Percentiles rank a stretch among this genome's conserved stretches.
Conservation (phyloP, 139 green algal species). For the Haematococcus lacustris region DNA sequence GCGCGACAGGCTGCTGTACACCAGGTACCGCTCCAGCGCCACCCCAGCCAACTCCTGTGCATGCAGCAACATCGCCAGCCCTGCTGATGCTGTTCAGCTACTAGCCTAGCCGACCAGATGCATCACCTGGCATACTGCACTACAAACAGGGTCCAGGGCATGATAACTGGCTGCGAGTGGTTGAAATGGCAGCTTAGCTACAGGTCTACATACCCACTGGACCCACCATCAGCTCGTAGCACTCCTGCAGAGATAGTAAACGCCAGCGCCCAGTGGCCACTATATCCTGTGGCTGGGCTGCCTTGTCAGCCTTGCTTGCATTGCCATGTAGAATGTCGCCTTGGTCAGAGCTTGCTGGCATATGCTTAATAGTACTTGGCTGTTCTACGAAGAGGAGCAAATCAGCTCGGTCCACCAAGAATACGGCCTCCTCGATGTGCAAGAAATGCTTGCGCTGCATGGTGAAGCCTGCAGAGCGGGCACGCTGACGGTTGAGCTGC, state of each 20-base stretch:
- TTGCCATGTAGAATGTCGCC: no score
- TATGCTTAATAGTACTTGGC: no score
- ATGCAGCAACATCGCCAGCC: not conserved
- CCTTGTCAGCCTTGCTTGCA: not conserved
- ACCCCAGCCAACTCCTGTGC: constrained; percentile 21
- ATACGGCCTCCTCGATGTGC: constrained; percentile 34
- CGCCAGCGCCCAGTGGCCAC: not conserved
- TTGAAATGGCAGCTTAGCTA: not conserved
- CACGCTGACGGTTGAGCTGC: no score
- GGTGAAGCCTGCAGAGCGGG: constrained; percentile 19
- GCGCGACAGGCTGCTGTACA: constrained; percentile 23
- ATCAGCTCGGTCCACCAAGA: constrained; percentile 29
- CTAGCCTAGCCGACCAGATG: no score
- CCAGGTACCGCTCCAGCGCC: constrained; percentile 28
- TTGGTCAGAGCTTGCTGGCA: no score
- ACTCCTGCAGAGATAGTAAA: constrained; percentile 36
- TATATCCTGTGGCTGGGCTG: not conserved
- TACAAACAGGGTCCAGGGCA: not conserved
- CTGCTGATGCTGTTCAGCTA: no score
- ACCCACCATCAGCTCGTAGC: constrained; percentile 29
- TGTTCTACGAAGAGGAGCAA: constrained; percentile 28
- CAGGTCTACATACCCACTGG: not conserved
- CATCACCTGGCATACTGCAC: not conserved
- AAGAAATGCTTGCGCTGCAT: constrained; percentile 11
- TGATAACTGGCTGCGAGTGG: not conserved